phyloP scores from a whole-genome alignment of 352 stramenopile genomes.

The Globisporangium ultimum region DNA sequence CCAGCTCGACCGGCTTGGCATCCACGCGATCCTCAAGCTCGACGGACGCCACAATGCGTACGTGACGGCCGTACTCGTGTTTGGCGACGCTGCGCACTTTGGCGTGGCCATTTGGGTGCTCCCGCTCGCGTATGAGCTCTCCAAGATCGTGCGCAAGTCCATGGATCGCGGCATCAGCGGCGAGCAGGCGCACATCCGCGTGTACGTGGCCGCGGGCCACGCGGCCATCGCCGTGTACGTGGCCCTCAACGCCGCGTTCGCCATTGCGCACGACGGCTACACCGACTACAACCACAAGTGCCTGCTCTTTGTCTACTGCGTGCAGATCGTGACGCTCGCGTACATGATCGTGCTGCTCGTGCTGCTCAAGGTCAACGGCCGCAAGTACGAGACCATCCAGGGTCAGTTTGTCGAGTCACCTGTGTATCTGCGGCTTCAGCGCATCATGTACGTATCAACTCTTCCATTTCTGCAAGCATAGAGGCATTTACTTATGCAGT shows the following conservation, averaged over 20 bases:
- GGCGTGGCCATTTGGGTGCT: constrained; percentile 46
- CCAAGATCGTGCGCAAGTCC: constrained; percentile 43
- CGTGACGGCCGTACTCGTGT: constrained; percentile 30
- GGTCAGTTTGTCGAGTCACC: constrained; percentile 48
- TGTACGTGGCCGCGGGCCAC: constrained; percentile 34
- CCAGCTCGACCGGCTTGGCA: constrained; percentile 47
- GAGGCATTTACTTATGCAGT: too few relatives aligned
- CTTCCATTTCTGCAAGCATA: too few relatives aligned
- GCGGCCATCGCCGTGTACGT: constrained; percentile 25
- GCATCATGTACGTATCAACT: constrained; percentile 39
- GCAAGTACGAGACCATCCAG: constrained; percentile 52
- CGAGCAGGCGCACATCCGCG: constrained; percentile 36
- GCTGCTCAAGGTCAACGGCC: constrained; percentile 36
- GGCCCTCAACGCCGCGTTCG: constrained; percentile 22
- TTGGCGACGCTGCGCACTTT: constrained; percentile 51
- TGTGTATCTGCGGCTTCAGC: constrained; percentile 50
- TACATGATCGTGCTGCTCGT: constrained; percentile 43
- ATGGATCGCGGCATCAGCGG: constrained; percentile 55
- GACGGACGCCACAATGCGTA: constrained; percentile 18
- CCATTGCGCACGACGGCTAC: constrained; percentile 25
- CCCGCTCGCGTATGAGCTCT: constrained; percentile 57
- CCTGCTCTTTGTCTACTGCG: constrained; percentile 37
- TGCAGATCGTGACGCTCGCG: constrained; percentile 40
- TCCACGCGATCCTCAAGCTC: constrained; percentile 33
- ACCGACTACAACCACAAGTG: constrained; percentile 31